Conservation (phyloP, 1,139 yeast species). For the Lodderomyces margitis region DNA sequence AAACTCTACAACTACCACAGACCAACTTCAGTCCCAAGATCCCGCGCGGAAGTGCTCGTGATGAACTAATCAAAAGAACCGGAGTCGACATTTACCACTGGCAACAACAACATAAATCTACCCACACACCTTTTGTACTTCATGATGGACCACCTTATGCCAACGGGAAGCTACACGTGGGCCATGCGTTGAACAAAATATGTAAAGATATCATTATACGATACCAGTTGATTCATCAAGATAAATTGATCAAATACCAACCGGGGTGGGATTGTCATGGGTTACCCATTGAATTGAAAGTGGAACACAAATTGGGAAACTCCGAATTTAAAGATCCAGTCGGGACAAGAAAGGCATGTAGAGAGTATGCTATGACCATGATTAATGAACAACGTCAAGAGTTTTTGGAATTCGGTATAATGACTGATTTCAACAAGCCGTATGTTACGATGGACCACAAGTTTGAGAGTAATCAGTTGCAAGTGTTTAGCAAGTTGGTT, state of each 20-base stretch:
- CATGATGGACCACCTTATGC: conserved; percentile 99
- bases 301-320: conserved; percentile 16
- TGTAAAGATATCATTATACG: conserved; percentile 83
- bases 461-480: conserved; percentile 74
- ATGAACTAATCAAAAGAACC: conserved; percentile 25
- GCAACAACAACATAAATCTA: conserved; percentile 24
- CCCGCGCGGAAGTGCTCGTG: conserved; percentile 30
- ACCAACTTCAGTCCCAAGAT: conserved; percentile 43
- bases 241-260: conserved; percentile 62
- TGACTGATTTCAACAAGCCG: conserved; percentile 76
- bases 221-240: conserved; percentile 56
- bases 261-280: conserved; percentile 99
- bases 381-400: conserved; percentile 60
- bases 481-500: conserved; percentile 65
- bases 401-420: conserved; percentile 69
- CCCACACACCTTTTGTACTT: conserved; percentile 47
- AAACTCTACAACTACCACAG: conserved; percentile 40
- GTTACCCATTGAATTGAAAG: conserved; percentile 81
- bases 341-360: conserved; percentile 64
- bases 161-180: conserved; percentile 88
- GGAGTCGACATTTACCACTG: conserved; percentile 34
- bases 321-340: conserved; percentile 26
- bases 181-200: conserved; percentile 90
- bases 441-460: conserved; percentile 70
- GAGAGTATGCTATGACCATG: conserved; percentile 64